Conservation (phyloP, 495 filamentous ascomycete species). For the Penicillium diatomitis region DNA sequence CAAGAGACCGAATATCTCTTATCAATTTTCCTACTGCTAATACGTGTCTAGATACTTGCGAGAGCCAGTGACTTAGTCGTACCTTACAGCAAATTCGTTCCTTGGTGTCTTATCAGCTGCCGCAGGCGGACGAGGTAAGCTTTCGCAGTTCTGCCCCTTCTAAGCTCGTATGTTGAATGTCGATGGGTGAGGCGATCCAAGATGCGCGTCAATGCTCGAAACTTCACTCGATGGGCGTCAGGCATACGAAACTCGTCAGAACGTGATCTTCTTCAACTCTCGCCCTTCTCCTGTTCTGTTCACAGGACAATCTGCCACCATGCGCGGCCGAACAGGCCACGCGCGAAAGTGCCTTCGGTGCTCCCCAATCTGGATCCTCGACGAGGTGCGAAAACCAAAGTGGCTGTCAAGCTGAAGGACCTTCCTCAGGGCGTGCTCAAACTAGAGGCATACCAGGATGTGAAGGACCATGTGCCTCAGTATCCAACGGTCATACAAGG, state of each 20-base stretch:
- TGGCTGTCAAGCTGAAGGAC: constrained; percentile 51
- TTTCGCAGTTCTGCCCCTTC: constrained; percentile 15
- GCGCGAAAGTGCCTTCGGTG: constrained; percentile 9
- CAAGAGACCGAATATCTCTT: no score
- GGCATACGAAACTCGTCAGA: neutral
- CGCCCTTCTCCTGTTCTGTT: constrained; percentile 11
- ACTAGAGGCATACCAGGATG: constrained; percentile 35
- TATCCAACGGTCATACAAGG: constrained; percentile 88
- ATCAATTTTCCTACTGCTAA: no score
- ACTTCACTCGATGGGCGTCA: constrained; percentile 4
- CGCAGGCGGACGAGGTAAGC: constrained; percentile 15
- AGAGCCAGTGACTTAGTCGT: no score
- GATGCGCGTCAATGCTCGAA: constrained; percentile 17
- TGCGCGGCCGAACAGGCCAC: constrained; percentile 19
- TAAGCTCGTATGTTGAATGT: neutral
- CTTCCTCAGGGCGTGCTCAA: constrained; percentile 54
- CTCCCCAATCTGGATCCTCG: constrained; percentile 6
- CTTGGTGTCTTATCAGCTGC: no score
- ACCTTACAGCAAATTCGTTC: no score
- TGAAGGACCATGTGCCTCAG: constrained; percentile 42
- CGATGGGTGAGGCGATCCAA: constrained; percentile 4
- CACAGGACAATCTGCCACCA: constrained; percentile 28
- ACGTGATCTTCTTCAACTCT: neutral
- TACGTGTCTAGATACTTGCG: no score
- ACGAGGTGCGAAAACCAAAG: constrained; percentile 43